Evolutionary conservation across 768 basidiomycete species (phyloP), one percentile per base, ranked within the genome.

Genomic region (Boletellus ananiceps): DNA sequence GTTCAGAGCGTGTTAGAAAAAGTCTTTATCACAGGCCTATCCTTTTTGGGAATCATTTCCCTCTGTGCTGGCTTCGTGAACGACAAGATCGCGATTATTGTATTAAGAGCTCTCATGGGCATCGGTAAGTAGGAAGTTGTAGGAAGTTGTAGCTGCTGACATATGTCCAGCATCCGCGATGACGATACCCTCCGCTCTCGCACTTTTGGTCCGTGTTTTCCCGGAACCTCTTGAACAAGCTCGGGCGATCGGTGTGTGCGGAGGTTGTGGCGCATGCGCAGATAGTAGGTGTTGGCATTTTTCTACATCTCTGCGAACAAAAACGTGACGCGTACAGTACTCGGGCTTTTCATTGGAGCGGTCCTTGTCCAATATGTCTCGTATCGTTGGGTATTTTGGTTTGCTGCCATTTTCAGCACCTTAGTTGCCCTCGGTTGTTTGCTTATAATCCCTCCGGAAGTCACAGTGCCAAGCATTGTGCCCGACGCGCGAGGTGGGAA

Each of bases 301-400:
- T 31, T 25, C 23, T 29, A 3, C 2, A n/a, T 16, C 8, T 7
- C 25, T 31, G 8, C 9, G 16, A 43, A 37, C 1, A 35, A 35
- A n/a, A 15, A 39, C 16, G 6, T 49, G 27, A 44, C 32, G 15
- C 16, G 12, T 29, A 14, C 39, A 76, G 73, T 74, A 5, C 50
- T 71, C 35, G 75, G 75, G 1, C 57, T 74, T 16, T 47, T 74
- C 19, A 66, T 76, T 14, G 77, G 77, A 8, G 76, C 74, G 2
- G 19, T 74, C 14, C 67, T 78, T 36, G 70, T 73, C 3, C 55
- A 66, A 35, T 71, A 61, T 31, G 63, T 65, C 2, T 69, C 72
- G 11, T 81, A 74, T 65, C 69, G 60, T 29, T 79, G 78, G 79
- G 69, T 79, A 16, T 80, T 82, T 57, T 79, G 73, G 59, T 70